Base-by-base conservation (phyloP, 768 basidiomycete genomes). In the Mycena olivaceomarginata region DNA sequence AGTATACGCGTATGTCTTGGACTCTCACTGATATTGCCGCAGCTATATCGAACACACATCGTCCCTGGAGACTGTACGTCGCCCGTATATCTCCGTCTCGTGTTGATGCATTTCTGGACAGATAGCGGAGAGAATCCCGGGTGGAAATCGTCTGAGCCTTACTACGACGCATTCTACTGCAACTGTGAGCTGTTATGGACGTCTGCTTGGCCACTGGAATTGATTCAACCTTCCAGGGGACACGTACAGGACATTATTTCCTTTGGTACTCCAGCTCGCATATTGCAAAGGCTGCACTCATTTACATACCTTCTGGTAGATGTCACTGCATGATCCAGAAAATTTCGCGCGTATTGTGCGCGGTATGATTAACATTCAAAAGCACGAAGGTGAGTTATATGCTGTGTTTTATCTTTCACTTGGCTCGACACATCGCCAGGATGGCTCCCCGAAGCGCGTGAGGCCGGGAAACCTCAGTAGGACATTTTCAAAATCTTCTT, bases 131-230 rank as follows among this genome's bases (percentile, higher is more conserved):
- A 94, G 82, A 93, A 93, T 75, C 91, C 92, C 0, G 88, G 87
- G 64, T 93, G 92, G 93, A 88, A 89, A 65, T 93, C 93, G 0
- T 88, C 87, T 0, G 93, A 93, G 77, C 93, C 93, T 0, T 94
- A 94, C 76, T 93, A 88, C 71, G 93, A 94, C 81, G 92, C 92
- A 0, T 88, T 93, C 67, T 93, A 94, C 76, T 94, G 93, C 84
- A 93, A 94, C 72, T 79, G 93, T 92, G 75, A n/a, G 90, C 79
- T 12, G 12, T 25, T 43, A 65, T 53, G 18, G 43, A 51, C 15
- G 65, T 45, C 37, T 12, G 7, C 57, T 46, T n/a, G 40, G 3
- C 7, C 4, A 8, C 16, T n/a, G 39, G 5, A 7, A 25, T 69
- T 72, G 5, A 40, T 45, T 53, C 18, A 67, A 8, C 64, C 13